Evolutionary conservation across 345 rosid genomes (phyloP).

Genomic region (Salix brachista): DNA sequence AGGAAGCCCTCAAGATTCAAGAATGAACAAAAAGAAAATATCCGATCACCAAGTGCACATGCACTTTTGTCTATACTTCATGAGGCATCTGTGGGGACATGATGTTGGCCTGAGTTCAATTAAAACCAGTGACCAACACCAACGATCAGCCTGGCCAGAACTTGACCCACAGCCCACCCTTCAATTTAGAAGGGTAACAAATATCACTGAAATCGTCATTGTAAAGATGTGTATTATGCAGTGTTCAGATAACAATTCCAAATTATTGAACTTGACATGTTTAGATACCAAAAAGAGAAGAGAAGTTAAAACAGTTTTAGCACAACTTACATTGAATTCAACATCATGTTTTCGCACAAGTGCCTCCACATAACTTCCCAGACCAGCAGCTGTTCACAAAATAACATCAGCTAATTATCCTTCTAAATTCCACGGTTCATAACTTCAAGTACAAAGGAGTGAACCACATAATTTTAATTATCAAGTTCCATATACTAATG

Average conservation of each 20-base stretch:
- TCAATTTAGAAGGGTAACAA: background rate
- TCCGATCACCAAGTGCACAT: background rate
- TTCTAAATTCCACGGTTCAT: background rate
- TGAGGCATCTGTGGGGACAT: background rate
- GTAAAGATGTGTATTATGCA: background rate
- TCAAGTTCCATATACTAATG: background rate
- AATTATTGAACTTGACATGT: background rate
- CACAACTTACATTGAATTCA: slow-evolving; percentile 67
- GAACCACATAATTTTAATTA: background rate
- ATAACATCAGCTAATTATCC: slow-evolving; percentile 12
- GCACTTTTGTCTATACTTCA: background rate
- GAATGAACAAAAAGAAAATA: background rate
- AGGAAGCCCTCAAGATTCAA: background rate
- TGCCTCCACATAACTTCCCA: slow-evolving; percentile 95
- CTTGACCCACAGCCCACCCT: background rate
- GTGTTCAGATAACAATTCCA: background rate
- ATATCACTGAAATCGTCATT: background rate
- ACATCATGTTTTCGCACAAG: slow-evolving; percentile 85
- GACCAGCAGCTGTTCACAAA: slow-evolving; percentile 73
- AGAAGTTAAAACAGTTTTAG: background rate
- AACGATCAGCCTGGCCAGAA: background rate
- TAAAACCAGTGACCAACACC: background rate
- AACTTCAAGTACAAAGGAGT: background rate
- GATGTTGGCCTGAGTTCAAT: background rate
- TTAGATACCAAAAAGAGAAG: background rate